Percentiles rank a stretch among this genome's conserved stretches.
phyloP scores from a whole-genome alignment of 768 basidiomycete species.

The Mycena chlorophos region DNA sequence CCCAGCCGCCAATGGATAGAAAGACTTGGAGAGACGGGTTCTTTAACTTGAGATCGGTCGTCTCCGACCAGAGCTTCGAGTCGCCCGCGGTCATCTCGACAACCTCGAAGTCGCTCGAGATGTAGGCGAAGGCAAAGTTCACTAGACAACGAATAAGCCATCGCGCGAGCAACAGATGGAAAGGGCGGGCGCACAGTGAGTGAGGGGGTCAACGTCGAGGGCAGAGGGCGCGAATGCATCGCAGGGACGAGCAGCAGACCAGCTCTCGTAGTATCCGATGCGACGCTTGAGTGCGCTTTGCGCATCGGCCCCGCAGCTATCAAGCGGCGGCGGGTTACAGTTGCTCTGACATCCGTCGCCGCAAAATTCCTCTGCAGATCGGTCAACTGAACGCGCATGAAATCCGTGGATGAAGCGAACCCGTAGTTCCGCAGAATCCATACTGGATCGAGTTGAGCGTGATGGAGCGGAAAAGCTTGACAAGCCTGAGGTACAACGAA shows the following conservation, averaged over 20 bases:
- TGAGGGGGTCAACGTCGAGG: slow-evolving; percentile 26
- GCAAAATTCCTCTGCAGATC: neutral
- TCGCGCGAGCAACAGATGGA: neutral
- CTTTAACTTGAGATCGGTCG: slow-evolving; percentile 26
- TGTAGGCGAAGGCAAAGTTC: slow-evolving; percentile 29
- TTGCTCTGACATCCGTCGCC: neutral
- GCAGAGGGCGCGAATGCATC: slow-evolving; percentile 24
- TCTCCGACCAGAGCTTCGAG: slow-evolving; percentile 23
- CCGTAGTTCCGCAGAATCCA: slow-evolving; percentile 20
- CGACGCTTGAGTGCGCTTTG: slow-evolving; percentile 22
- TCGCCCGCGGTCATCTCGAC: slow-evolving; percentile 26
- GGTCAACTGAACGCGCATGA: neutral
- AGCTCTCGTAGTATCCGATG: slow-evolving; percentile 30
- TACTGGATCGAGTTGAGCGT: slow-evolving; percentile 1
- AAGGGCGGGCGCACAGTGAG: slow-evolving; percentile 18
- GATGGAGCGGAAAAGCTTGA: neutral
- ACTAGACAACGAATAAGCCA: slow-evolving; percentile 8
- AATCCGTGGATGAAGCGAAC: slow-evolving; percentile 2
- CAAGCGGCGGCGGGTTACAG: neutral
- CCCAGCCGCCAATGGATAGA: slow-evolving; percentile 31
- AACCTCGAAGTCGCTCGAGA: slow-evolving; percentile 18
- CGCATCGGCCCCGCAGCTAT: slow-evolving; percentile 21
- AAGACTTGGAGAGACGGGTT: slow-evolving; percentile 27
- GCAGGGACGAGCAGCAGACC: slow-evolving; percentile 13
- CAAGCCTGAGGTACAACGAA: neutral